Evolutionary conservation across 306 rosid genomes (phyloP), one percentile per base, ranked within the genome.

Genomic region (Astragalus glycyphyllos): DNA sequence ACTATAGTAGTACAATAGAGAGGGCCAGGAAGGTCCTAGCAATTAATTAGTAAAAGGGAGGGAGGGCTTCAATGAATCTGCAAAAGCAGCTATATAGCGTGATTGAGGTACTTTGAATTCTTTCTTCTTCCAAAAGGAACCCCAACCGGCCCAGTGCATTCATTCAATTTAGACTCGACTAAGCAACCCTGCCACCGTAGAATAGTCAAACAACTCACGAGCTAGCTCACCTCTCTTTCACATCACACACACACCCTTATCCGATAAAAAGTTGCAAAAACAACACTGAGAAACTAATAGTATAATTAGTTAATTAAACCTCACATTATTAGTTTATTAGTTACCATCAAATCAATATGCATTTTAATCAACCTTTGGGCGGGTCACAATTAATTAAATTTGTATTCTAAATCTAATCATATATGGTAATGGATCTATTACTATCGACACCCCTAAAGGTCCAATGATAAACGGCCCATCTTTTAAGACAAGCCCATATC

Each of bases 21-120:
- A 74, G 7, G 31, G 31, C 31, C 31, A 49, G 29, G 17, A 0
- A 55, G 92, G 89, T 79, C 86, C 92, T 79, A 78, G 85, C 57
- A 58, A 85, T 79, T 82, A n/a, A n/a, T n/a, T n/a, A n/a, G n/a
- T n/a, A 84, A 84, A 83, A 20, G 23, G 23, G 23, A 20, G 23
- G 23, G 83, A n/a, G n/a, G 61, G 60, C 74, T 81, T 88, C 80
- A 89, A 87, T 85, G 96, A 88, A 89, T 76, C 88, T 87, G 91
- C 79, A 81, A 87, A 87, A 85, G 88, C 38, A 85, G 88, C 38
- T 58, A 58, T 74, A 81, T 81, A 66, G 85, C n/a, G n/a, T n/a
- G n/a, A n/a, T n/a, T n/a, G n/a, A n/a, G n/a, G 85, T 86, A 77
- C 87, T 75, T 72, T 81, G 88, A 86, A 86, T 87, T n/a, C n/a